Base-by-base conservation (phyloP, 768 basidiomycete species). In the Pleurotus sapidus region DNA sequence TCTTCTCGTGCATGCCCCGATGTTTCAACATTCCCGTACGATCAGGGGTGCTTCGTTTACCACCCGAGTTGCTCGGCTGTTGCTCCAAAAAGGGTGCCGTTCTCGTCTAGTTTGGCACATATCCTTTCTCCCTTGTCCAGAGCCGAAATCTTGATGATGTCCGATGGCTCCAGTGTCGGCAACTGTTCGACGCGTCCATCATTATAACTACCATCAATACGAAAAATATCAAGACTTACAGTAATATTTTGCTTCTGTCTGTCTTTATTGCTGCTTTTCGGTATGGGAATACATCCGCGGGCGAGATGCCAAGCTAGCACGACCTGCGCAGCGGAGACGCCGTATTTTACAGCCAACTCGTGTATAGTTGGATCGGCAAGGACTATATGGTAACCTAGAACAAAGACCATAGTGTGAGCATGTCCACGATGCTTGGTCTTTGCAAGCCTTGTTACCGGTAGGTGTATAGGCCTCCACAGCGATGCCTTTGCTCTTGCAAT, bases 251-350 rank as follows among this genome's bases (percentile, higher is more conserved):
- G 74, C 63, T 74, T 76, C 67, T 84, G 82, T 47, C 77, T 70
- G 18, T 74, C 73, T 17, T 64, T 63, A 57, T 82, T 72, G 17
- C 68, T 68, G 55, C 79, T 82, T 68, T 80, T 81, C 2, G 83
- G 80, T 3, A 83, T 68, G 4, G 75, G 70, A n/a, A 73, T 65
- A 5, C 73, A 74, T 0, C 77, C 75, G 24, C 81, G 68, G 15
- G 75, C 70, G 39, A 82, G 46, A 60, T 82, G 77, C 83, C 83
- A 84, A 0, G 77, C 76, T 4, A 84, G 66, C 24, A 76, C 74
- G 34, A 85, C 66, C 64, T 83, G 81, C 3, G 73, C 77, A 1
- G 80, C 68, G 0, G 73, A 67, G 3, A 70, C 78, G 2, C 70
- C 71, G 64, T 83, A 77, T 58, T 82, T 83, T 57, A 69, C 60